Base-by-base conservation (phyloP, 208 protist genomes). In the Acanthamoeba triangularis region DNA sequence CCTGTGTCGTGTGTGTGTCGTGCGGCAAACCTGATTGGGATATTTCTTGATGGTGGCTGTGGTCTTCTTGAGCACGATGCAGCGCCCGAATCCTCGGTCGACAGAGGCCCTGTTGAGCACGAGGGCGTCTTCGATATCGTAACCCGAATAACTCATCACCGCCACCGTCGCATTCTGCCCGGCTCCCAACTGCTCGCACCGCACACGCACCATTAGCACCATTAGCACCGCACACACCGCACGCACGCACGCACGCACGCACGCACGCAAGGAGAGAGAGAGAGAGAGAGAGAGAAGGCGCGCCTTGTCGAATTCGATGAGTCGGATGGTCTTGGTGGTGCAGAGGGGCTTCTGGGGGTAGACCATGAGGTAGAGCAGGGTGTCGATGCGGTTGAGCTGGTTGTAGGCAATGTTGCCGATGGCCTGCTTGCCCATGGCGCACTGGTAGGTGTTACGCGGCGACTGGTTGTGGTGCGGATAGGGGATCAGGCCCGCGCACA, bases 391-490 rank as follows among this genome's bases (percentile, higher is more conserved):
- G 44, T 99, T 98, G 1, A 97, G 41, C 90, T 99, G 97, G 96
- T 99, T 99, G 49, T 98, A 99, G 16, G 98, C 98, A 97, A 99
- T 99, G 14, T 98, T 98, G 59, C 99, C 99, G 20, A 99, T 99
- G 4, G 99, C 99, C 97, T 99, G 99, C 96, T 99, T 99, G 93
- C 99, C 99, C 99, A 99, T 99, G 80, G 99, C 99, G 90, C 99
- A 99, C 98, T 99, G 99, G 96, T 99, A 99, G 6, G 99, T 99
- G 97, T 99, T 99, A 56, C 99, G 98, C 28, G 99, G 99, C 3
- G 99, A 99, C 97, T 99, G 99, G 97, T 99, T 99, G 97, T 99
- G 99, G 98, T 99, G 99, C 13, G 99, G 99, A 97, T 99, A 99
- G 3, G 99, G 99, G 96, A 99, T 99, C 76, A 99, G 98, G 72